Conservation (phyloP, 345 rosid species). For the Dipteronia dyeriana region DNA sequence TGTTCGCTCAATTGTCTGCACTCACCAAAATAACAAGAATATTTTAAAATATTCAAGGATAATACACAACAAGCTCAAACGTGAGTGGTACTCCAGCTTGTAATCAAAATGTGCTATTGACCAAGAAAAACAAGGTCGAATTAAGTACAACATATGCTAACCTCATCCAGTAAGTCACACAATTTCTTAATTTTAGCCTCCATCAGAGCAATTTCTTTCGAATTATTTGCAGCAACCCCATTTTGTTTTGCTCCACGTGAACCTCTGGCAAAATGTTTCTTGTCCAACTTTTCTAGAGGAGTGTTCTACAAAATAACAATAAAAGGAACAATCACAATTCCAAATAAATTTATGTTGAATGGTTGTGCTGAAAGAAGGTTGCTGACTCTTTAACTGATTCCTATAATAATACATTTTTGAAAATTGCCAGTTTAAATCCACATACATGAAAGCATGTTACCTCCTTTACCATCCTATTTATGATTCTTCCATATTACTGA, state of each 20-base stretch:
- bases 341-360: background rate
- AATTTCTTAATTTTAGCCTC: slow-evolving; percentile 77
- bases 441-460: background rate
- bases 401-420: background rate
- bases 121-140: background rate
- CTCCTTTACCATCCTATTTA: slow-evolving; percentile 6
- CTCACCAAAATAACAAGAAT: background rate
- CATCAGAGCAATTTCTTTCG: slow-evolving; percentile 67
- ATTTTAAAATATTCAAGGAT: background rate
- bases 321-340: slow-evolving; percentile 3
- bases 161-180: slow-evolving; percentile 76
- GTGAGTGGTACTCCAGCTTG: background rate
- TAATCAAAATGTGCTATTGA: background rate
- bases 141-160: slow-evolving; percentile 30
- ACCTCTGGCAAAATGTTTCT: slow-evolving; percentile 85
- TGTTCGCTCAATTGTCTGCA: slow-evolving; percentile 71
- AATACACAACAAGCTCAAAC: background rate
- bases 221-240: slow-evolving; percentile 47
- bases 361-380: background rate
- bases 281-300: slow-evolving; percentile 79
- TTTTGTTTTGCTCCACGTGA: slow-evolving; percentile 52
- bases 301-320: slow-evolving; percentile 52
- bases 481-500: background rate
- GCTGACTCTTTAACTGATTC: background rate
- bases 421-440: background rate